Percentiles rank a stretch among this genome's conserved stretches.
Conservation (phyloP, 75 land plant species). For the Pinus taeda region DNA sequence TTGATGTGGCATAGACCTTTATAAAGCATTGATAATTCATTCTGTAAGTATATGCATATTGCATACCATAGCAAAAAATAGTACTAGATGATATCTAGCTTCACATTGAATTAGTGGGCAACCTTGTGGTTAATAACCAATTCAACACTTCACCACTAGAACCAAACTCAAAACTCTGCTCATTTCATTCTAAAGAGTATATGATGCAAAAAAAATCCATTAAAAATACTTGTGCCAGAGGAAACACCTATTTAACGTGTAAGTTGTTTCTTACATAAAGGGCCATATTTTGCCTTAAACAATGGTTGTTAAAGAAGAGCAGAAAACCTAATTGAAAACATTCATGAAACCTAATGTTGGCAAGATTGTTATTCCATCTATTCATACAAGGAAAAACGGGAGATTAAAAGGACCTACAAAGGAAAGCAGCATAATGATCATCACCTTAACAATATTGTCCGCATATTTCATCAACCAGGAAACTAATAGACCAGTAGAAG, state of each 20-base stretch:
- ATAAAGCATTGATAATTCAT: slow-evolving; percentile 5
- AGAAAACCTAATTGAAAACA: background rate
- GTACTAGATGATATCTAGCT: background rate
- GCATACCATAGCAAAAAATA: background rate
- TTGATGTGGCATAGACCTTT: slow-evolving; percentile 96
- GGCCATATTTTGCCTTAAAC: background rate
- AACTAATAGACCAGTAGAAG: slow-evolving; percentile 87
- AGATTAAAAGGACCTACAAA: background rate
- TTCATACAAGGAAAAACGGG: background rate
- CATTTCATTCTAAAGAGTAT: background rate
- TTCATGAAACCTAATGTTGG: background rate
- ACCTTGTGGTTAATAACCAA: background rate
- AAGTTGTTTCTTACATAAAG: background rate
- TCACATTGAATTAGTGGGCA: background rate
- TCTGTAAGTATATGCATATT: background rate
- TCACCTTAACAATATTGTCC: slow-evolving; percentile 96
- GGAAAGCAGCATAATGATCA: background rate
- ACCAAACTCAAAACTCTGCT: background rate
- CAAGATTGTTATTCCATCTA: background rate
- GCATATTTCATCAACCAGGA: slow-evolving; percentile 99
- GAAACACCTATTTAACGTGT: background rate
- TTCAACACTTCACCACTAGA: background rate
- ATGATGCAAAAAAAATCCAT: no score
- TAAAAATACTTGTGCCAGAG: background rate
- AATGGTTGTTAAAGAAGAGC: background rate